Conservation (phyloP, 1,284 basidiomycete species). For the Anthracocystis setariae region DNA sequence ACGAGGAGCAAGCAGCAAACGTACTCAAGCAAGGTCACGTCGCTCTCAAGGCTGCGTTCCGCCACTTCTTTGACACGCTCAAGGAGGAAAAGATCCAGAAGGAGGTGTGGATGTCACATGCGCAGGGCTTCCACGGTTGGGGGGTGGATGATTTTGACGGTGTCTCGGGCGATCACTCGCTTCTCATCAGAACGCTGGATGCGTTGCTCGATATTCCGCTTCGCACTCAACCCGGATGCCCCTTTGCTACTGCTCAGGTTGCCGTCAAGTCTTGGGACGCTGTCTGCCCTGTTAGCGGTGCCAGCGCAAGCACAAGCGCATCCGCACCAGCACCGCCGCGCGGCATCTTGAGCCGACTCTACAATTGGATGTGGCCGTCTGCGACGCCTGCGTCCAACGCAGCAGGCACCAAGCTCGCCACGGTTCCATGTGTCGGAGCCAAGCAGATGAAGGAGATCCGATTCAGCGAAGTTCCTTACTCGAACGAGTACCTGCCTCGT, state of each 20-base stretch:
- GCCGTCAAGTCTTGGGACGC: conserved; percentile 27
- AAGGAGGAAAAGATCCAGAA: conserved; percentile 48
- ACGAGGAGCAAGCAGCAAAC: conserved; percentile 32
- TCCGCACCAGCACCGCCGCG: neutral
- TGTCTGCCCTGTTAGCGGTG: conserved; percentile 24
- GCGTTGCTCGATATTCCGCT: conserved; percentile 42
- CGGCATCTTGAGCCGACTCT: conserved; percentile 22
- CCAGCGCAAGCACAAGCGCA: conserved; percentile 5
- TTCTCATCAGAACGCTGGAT: conserved; percentile 41
- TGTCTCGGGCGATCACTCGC: conserved; percentile 46
- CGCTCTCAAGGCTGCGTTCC: conserved; percentile 42
- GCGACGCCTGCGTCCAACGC: neutral
- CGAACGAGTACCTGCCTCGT: conserved; percentile 40
- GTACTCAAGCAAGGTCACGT: conserved; percentile 35
- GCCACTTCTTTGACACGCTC: conserved; percentile 45
- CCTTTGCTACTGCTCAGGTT: conserved; percentile 35
- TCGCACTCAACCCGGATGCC: conserved; percentile 34
- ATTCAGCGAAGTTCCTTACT: conserved; percentile 50
- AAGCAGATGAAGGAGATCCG: conserved; percentile 39
- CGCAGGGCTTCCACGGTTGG: conserved; percentile 50
- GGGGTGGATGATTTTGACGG: conserved; percentile 47
- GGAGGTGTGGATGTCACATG: conserved; percentile 49
- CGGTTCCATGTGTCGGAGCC: conserved; percentile 19
- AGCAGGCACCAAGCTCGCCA: conserved; percentile 16
- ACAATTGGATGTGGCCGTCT: conserved; percentile 41